Conservation (phyloP, 306 rosid genomes). For the Canavalia gladiata region DNA sequence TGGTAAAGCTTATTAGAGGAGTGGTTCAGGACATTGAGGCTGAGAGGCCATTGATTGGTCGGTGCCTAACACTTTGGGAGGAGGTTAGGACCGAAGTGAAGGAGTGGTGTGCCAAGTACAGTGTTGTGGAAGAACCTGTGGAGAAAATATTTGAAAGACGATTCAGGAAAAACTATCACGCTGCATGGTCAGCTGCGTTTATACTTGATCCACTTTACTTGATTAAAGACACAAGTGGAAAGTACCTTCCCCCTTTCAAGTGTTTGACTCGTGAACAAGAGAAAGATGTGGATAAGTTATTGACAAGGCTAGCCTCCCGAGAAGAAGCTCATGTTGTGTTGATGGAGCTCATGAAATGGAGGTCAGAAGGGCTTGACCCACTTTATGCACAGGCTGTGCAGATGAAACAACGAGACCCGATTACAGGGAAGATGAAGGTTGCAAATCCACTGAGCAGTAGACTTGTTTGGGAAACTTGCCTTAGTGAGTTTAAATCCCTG, state of each 20-base stretch:
- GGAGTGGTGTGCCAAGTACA: conserved; percentile 83
- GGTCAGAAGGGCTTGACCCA: conserved; percentile 89
- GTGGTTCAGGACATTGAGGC: conserved; percentile 78
- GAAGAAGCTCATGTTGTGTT: conserved; percentile 91
- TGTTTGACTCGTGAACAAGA: conserved; percentile 81
- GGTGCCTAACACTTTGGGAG: conserved; percentile 89
- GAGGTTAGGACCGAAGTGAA: conserved; percentile 77
- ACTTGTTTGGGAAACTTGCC: conserved; percentile 94
- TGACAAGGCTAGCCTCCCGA: conserved; percentile 71
- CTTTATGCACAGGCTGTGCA: conserved; percentile 95
- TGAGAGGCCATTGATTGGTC: conserved; percentile 82
- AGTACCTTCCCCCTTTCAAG: conserved; percentile 89
- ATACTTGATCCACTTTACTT: conserved; percentile 87
- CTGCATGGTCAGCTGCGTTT: conserved; percentile 93
- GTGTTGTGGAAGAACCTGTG: conserved; percentile 65
- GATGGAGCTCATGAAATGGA: conserved; percentile 95
- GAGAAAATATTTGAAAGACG: conserved; percentile 73
- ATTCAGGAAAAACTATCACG: conserved; percentile 78
- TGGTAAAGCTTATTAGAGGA: conserved; percentile 75
- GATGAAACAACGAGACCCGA: conserved; percentile 78
- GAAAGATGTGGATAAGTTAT: conserved; percentile 84
- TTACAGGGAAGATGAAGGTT: conserved; percentile 88
- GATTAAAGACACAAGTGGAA: conserved; percentile 76
- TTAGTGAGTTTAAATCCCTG: conserved; percentile 73
- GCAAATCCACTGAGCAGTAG: conserved; percentile 89